These are phyloP conservation scores for Millerozyma acaciae DNA, from an alignment of 805 yeast species.

Conservation along the genomic window DNA sequence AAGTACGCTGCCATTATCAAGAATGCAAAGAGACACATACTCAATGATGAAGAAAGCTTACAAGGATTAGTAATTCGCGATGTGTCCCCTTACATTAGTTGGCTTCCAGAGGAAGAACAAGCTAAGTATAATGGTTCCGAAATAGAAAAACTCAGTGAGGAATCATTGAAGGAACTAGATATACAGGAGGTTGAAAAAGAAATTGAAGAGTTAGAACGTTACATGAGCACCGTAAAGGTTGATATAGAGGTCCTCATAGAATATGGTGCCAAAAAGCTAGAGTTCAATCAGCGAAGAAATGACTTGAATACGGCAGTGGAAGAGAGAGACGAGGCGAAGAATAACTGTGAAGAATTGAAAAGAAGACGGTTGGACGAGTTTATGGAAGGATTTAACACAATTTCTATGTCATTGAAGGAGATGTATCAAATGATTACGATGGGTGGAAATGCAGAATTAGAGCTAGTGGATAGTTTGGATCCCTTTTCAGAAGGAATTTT, in stretches of 20 bases:
- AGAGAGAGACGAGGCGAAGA: slow-evolving; percentile 61
- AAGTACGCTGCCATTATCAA: slow-evolving; percentile 42
- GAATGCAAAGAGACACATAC: slow-evolving; percentile 37
- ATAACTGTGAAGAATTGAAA: slow-evolving; percentile 62
- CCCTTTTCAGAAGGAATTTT: slow-evolving; percentile 98
- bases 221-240: slow-evolving; percentile 52
- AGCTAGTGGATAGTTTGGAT: slow-evolving; percentile 89
- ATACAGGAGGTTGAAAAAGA: slow-evolving; percentile 46
- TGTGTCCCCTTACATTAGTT: slow-evolving; percentile 44
- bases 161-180: slow-evolving; percentile 49
- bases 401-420: slow-evolving; percentile 84
- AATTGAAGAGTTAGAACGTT: slow-evolving; percentile 51
- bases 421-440: slow-evolving; percentile 98
- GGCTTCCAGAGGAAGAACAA: slow-evolving; percentile 44
- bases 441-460: slow-evolving; percentile 99
- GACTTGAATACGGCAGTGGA: slow-evolving; percentile 68
- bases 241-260: slow-evolving; percentile 76
- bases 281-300: slow-evolving; percentile 56
- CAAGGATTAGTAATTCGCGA: slow-evolving; percentile 50
- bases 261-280: slow-evolving; percentile 63
- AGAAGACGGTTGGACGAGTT: slow-evolving; percentile 79
- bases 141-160: slow-evolving; percentile 45
- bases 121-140: slow-evolving; percentile 29
- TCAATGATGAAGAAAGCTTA: slow-evolving; percentile 38
- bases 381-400: slow-evolving; percentile 85